Conservation (phyloP, 192 early-diverging fungal genomes). For the Coemansia sp. region DNA sequence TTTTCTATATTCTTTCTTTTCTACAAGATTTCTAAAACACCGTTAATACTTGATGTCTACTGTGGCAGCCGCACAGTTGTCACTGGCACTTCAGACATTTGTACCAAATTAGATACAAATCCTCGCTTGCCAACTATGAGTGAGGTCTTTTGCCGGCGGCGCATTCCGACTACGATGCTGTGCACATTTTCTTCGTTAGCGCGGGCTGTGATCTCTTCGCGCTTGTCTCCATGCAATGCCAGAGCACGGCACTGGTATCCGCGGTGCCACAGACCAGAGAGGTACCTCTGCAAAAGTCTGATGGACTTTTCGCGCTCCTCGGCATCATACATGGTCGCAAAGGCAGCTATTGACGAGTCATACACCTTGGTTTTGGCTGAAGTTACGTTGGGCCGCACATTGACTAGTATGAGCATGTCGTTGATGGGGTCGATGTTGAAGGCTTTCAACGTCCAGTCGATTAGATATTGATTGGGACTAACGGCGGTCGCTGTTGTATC, state of each 20-base stretch:
- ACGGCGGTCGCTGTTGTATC: background rate
- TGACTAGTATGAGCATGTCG: slow-evolving; percentile 20
- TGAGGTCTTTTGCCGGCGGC: slow-evolving; percentile 13
- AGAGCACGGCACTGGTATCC: slow-evolving; percentile 20
- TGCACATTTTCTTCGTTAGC: slow-evolving; percentile 10
- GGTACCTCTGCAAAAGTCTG: slow-evolving; percentile 17
- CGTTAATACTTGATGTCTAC: background rate
- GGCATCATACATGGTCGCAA: slow-evolving; percentile 19
- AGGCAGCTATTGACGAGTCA: slow-evolving; percentile 17
- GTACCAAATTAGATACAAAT: slow-evolving; percentile 4
- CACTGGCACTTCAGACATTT: slow-evolving; percentile 5
- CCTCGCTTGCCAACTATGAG: slow-evolving; percentile 9
- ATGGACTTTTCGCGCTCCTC: slow-evolving; percentile 24
- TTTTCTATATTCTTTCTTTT: background rate
- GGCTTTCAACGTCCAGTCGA: slow-evolving; percentile 15
- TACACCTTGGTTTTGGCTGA: slow-evolving; percentile 22
- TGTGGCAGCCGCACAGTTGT: slow-evolving; percentile 3
- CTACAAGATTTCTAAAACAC: background rate
- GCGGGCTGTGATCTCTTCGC: slow-evolving; percentile 7
- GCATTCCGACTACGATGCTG: slow-evolving; percentile 19
- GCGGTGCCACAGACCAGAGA: slow-evolving; percentile 5
- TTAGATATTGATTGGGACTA: slow-evolving; percentile 14
- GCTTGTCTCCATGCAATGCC: slow-evolving; percentile 19
- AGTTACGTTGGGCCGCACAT: slow-evolving; percentile 12
- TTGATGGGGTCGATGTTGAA: slow-evolving; percentile 11